Evolutionary conservation across 1,284 basidiomycete genomes (phyloP), one percentile per base, ranked within the genome.

Genomic region (Vanrija pseudolonga): DNA sequence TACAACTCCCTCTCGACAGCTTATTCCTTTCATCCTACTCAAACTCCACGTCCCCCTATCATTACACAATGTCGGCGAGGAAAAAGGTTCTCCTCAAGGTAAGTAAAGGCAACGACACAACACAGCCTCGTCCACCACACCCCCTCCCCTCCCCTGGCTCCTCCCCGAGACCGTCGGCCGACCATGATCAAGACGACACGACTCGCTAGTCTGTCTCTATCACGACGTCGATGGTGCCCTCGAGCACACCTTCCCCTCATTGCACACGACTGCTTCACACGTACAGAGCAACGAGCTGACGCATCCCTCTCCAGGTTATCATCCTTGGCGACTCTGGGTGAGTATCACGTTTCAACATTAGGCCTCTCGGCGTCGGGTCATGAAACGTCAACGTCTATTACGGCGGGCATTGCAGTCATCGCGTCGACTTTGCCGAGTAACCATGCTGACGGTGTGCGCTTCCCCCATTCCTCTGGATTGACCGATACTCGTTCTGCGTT

Each of bases 281-380:
- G 32, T 12, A 32, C 14, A 32, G 32, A 32, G 32, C 12, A 3
- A 32, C 5, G 17, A 18, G 19, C 41, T 11, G 19, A 12, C 39
- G 22, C 17, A 23, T 37, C 14, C 41, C 20, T 45, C 32, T 32
- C 26, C 69, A 97, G 93, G 92, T 95, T 76, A 97, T 97, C 80
- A 97, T 97, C 76, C 86, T 97, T 62, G 93, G 93, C 65, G 94
- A 97, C 82, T 94, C 90, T 76, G 93, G 93, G 91, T 94, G 71
- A 63, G 90, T 84, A 9, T 17, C 19, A 8, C 14, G 9, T 20
- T 20, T 37, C 3, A 45, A 19, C 12, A n/a, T 46, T 15, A 4
- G 17, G 14, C n/a, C 15, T n/a, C 24, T 19, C 44, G 23, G 12
- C 44, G n/a, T 24, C 17, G 18, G 8, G 22, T 20, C 28, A 11